phyloP scores from a whole-genome alignment of 306 rosid species.

The Glycyrrhiza uralensis region DNA sequence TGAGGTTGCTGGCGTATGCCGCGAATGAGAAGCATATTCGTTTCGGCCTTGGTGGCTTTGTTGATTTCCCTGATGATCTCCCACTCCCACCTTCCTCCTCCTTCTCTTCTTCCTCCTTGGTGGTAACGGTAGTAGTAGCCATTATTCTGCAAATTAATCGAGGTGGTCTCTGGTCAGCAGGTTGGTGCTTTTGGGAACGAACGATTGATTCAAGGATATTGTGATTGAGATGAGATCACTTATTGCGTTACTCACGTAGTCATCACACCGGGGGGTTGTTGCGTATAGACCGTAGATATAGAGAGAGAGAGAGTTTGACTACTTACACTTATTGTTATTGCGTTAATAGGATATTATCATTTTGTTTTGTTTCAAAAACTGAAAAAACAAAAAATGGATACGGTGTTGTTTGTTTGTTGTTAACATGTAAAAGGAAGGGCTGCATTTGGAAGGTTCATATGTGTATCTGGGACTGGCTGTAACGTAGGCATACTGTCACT shows the following conservation, averaged over 20 bases:
- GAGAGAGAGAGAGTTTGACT: neutral
- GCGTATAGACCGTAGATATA: neutral
- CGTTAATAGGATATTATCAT: too few species aligned
- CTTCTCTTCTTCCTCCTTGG: neutral
- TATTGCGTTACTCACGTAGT: neutral
- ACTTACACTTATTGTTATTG: too few species aligned
- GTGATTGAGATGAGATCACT: neutral
- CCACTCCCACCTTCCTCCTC: too few species aligned
- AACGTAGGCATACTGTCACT: neutral
- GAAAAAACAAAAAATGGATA: neutral
- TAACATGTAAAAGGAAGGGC: neutral
- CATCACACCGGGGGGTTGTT: neutral
- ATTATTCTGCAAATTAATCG: neutral
- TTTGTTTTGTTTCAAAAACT: too few species aligned
- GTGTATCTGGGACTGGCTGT: neutral
- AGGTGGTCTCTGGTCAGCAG: too few species aligned
- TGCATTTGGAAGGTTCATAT: neutral
- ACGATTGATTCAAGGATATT: neutral
- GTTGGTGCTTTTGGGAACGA: too few species aligned
- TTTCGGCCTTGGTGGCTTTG: conserved; percentile 35
- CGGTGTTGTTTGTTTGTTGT: neutral
- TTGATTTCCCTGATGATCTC: neutral
- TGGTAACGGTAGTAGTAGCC: neutral
- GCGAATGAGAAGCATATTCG: conserved; percentile 81
- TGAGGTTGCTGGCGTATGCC: conserved; percentile 56